Conservation (phyloP, 345 rosid species). For the Capsella bursapastoris region DNA sequence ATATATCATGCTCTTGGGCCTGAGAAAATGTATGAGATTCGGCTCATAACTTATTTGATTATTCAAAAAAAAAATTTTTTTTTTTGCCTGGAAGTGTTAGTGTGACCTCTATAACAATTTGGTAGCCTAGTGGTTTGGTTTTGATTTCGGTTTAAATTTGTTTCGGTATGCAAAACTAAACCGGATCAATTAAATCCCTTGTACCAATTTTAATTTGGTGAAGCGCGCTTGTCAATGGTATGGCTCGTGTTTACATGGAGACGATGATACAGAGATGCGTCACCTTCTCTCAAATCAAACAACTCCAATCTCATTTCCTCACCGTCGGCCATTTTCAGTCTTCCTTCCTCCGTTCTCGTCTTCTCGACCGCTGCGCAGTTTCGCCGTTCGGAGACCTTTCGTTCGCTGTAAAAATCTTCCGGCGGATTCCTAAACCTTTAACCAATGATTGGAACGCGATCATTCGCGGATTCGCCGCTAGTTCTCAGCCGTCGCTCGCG, state of each 20-base stretch:
- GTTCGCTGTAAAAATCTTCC: constrained; percentile 59
- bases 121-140: no score
- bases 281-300: constrained; percentile 57
- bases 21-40: no score
- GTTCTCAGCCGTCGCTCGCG: constrained; percentile 59
- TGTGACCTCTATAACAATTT: no score
- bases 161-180: background rate
- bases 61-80: no score
- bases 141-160: background rate
- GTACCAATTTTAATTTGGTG: background rate
- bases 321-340: constrained; percentile 58
- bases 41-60: no score
- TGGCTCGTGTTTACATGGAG: constrained; percentile 50
- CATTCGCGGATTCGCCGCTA: constrained; percentile 71
- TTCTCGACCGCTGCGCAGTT: constrained; percentile 76
- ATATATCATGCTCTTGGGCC: no score
- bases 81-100: no score
- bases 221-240: constrained; percentile 28
- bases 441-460: constrained; percentile 89
- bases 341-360: constrained; percentile 62
- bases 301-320: constrained; percentile 70
- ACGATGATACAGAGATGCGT: constrained; percentile 52
- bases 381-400: constrained; percentile 61
- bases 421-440: constrained; percentile 55
- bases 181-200: background rate